These are phyloP conservation scores for Botrytis tulipae DNA, from an alignment of 2,329 filamentous ascomycete genomes.

Conservation along the genomic window DNA sequence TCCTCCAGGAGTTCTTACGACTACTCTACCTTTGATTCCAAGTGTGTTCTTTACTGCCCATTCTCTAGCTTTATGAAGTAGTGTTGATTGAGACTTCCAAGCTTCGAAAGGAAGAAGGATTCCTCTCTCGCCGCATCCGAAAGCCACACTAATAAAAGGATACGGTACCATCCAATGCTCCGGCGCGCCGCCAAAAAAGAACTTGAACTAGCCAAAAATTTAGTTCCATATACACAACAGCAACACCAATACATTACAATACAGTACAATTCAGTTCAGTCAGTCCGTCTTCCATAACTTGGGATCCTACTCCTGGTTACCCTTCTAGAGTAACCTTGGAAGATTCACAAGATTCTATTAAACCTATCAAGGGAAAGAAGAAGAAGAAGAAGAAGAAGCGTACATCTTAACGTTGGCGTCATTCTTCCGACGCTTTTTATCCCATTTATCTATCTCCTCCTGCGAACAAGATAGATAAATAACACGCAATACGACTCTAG, in stretches of 20 bases:
- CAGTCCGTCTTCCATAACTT: background rate
- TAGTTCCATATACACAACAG: background rate
- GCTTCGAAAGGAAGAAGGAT: background rate
- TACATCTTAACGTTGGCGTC: background rate
- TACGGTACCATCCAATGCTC: conserved; percentile 15
- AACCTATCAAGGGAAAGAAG: background rate
- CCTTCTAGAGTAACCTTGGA: background rate
- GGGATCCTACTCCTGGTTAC: background rate
- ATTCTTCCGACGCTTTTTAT: conserved; percentile 1
- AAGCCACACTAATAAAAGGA: conserved; percentile 19
- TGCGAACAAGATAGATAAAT: conserved; percentile 12
- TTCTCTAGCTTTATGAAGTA: background rate
- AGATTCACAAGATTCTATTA: background rate
- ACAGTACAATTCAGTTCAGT: background rate
- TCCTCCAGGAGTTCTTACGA: too few relatives aligned
- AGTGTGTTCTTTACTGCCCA: background rate
- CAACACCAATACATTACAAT: conserved; percentile 5
- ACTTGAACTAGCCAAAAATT: conserved; percentile 7
- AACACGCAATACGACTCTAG: conserved; percentile 20
- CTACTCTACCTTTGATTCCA: background rate
- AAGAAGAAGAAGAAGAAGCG: background rate
- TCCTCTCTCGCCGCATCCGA: conserved; percentile 14
- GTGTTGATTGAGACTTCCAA: conserved; percentile 3
- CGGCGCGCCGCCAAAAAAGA: conserved; percentile 12
- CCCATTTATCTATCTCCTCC: conserved; percentile 11